Base-by-base conservation (phyloP, 2,329 filamentous ascomycete species). In the Aureobasidium sp. region DNA sequence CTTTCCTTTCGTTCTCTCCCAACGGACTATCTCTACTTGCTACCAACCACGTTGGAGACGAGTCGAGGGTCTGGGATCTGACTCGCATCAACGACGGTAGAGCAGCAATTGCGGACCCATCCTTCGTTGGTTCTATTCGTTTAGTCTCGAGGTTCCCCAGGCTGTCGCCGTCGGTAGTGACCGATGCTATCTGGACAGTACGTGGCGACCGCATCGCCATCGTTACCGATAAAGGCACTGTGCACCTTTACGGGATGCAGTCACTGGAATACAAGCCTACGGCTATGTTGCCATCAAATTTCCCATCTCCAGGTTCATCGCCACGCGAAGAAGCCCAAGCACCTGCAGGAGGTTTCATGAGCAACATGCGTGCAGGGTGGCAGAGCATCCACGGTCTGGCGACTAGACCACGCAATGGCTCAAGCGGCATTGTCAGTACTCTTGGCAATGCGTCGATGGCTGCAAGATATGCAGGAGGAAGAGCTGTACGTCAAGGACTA, bases 151-250 rank as follows among this genome's bases (percentile, higher is more conserved):
- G 92, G 63, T 97, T 96, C 70, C 90, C 90, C 27, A 86, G 94
- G 44, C 88, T 97, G 83, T 97, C 93, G 2, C 88, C 93, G 53
- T 91, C 94, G 3, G 89, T 90, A 59, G 90, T 97, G 61, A 84
- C 97, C 25, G 93, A 97, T 69, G 89, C 96, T 45, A 85, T 86
- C 3, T 99, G 94, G 94, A 88, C 84, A 60, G 90, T 90, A 4
- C 86, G 87, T 61, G 90, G 90, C 25, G 90, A 96, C 70, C 87
- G 89, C 63, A 77, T 95, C 42, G 93, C 92, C 1, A 86, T 99
- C 76, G 86, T 97, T 29, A 97, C 94, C 0, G 91, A 96, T 69
- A 89, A 92, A 67, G 91, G 93, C n/a, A 99, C 94, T 9, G 86
- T 97, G 11, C 94, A 99, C 75, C 83, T 97, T 48, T 87, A 96